These are phyloP conservation scores for Chalaropsis ovoidea DNA, from an alignment of 2,329 filamentous ascomycete genomes.

Conservation along the genomic window DNA sequence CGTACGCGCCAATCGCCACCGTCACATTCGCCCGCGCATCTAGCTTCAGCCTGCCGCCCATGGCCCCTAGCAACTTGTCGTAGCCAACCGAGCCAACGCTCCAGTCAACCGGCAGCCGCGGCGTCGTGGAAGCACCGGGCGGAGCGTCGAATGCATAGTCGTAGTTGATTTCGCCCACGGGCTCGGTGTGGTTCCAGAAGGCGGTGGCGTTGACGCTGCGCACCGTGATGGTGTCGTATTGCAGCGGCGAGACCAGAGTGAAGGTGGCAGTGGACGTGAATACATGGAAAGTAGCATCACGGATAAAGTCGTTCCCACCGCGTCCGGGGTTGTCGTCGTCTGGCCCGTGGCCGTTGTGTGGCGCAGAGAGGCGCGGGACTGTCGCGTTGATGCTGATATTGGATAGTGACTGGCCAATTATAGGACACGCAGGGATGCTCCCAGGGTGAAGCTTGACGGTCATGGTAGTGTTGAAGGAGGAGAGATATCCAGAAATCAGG, in stretches of 20 bases:
- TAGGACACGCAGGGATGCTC: constrained; percentile 64
- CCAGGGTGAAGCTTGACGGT: constrained; percentile 59
- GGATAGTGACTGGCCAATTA: constrained; percentile 62
- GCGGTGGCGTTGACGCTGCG: constrained; percentile 75
- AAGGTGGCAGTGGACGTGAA: constrained; percentile 81
- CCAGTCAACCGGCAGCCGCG: constrained; percentile 74
- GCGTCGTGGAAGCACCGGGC: constrained; percentile 62
- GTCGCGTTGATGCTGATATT: constrained; percentile 60
- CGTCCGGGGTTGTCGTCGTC: constrained; percentile 32
- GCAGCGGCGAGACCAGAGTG: constrained; percentile 67
- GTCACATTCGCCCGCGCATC: constrained; percentile 68
- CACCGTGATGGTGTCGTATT: constrained; percentile 62
- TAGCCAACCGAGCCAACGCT: constrained; percentile 68
- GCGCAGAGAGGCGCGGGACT: constrained; percentile 56
- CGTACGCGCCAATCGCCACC: constrained; percentile 65
- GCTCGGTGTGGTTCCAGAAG: constrained; percentile 69
- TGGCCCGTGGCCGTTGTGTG: constrained; percentile 29
- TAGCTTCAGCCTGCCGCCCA: constrained; percentile 70
- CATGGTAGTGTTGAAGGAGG: constrained; percentile 74
- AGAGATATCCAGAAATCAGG: constrained; percentile 76
- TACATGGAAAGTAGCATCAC: constrained; percentile 76
- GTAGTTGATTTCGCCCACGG: constrained; percentile 68
- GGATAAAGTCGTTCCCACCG: constrained; percentile 52
- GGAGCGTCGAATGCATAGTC: constrained; percentile 63
- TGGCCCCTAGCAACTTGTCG: constrained; percentile 64